These are phyloP conservation scores for Acrodontium crateriforme DNA, from an alignment of 2,329 filamentous ascomycete genomes.

Conservation along the genomic window DNA sequence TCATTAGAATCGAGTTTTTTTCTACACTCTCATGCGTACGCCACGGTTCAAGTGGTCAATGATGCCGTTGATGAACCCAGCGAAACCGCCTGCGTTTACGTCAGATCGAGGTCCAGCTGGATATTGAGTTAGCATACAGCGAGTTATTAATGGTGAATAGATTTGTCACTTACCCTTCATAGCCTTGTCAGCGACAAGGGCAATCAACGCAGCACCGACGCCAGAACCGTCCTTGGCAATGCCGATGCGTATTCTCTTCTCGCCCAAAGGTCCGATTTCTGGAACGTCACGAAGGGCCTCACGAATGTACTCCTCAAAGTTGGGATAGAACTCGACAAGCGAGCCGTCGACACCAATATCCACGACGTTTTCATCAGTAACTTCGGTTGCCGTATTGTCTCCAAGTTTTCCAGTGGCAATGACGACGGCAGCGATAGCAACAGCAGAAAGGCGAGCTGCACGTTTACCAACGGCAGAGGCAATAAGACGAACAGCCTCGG, in stretches of 20 bases:
- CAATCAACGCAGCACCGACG: conserved; percentile 90
- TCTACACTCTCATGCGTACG: neutral
- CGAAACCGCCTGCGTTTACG: too few species aligned
- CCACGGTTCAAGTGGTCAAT: neutral
- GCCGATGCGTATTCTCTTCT: conserved; percentile 79
- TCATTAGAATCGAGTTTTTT: too few species aligned
- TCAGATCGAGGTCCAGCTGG: too few species aligned
- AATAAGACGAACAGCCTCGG: conserved; percentile 72
- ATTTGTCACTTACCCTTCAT: conserved; percentile 16
- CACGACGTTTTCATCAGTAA: conserved; percentile 51
- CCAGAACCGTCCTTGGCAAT: conserved; percentile 95
- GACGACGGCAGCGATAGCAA: conserved; percentile 74
- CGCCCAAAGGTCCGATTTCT: conserved; percentile 62
- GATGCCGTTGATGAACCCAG: neutral
- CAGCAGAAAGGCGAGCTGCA: conserved; percentile 73
- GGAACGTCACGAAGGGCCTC: conserved; percentile 66
- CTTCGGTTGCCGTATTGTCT: conserved; percentile 16
- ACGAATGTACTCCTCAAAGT: conserved; percentile 77
- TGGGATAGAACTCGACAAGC: conserved; percentile 89
- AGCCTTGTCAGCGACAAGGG: conserved; percentile 63
- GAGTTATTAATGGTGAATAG: too few species aligned
- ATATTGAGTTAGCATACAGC: too few species aligned
- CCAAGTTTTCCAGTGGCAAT: conserved; percentile 63
- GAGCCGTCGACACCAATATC: conserved; percentile 93
- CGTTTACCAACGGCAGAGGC: conserved; percentile 75